These are phyloP conservation scores for Kazachstania psychrophila DNA, from an alignment of 805 yeast genomes.

Conservation along the genomic window DNA sequence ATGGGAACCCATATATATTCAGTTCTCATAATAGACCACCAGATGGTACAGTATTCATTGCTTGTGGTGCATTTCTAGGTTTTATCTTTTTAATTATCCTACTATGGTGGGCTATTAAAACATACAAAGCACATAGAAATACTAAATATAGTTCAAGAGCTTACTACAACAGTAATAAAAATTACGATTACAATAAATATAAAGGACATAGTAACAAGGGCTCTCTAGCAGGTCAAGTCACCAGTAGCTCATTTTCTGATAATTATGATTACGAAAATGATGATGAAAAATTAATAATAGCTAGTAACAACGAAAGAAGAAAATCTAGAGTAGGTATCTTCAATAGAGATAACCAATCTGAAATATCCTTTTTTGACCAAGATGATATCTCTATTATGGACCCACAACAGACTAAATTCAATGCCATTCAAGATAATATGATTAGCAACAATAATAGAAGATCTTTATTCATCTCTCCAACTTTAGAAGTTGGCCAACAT, in stretches of 20 bases:
- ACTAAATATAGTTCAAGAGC: slow-evolving; percentile 33
- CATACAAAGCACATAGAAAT: slow-evolving; percentile 40
- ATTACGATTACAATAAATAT: background rate
- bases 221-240: background rate
- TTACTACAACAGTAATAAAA: background rate
- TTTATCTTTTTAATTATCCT: slow-evolving; percentile 44
- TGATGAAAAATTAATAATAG: background rate
- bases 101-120: slow-evolving; percentile 43
- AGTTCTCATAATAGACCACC: slow-evolving; percentile 37
- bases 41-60: slow-evolving; percentile 75
- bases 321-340: background rate
- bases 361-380: too few species aligned
- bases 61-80: slow-evolving; percentile 63
- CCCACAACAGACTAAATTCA: slow-evolving; percentile 5
- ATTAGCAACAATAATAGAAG: slow-evolving; percentile 19
- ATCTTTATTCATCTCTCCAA: slow-evolving; percentile 67
- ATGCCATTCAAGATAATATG: slow-evolving; percentile 16
- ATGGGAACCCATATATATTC: slow-evolving; percentile 56
- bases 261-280: slow-evolving; percentile 1
- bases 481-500: slow-evolving; percentile 58
- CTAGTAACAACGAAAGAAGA: background rate
- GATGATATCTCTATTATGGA: slow-evolving; percentile 1
- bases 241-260: background rate
- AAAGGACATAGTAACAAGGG: background rate
- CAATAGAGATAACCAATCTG: background rate